Evolutionary conservation across 2,329 filamentous ascomycete species (phyloP).

Genomic region (Lizonia empirigonia): DNA sequence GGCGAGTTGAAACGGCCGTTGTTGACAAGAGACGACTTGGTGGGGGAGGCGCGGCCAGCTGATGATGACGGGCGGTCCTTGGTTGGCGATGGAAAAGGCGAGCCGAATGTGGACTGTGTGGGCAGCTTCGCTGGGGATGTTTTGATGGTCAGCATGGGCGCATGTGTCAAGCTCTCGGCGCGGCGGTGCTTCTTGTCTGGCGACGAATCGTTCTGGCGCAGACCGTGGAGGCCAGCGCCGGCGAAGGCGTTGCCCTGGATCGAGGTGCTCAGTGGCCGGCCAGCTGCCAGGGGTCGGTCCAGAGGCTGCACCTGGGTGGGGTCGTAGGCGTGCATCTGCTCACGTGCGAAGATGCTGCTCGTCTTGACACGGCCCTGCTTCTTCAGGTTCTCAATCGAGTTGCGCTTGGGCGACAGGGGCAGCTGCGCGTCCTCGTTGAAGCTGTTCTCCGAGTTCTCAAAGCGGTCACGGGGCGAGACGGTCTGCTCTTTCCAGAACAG

Average conservation of each 20-base stretch:
- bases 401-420: conserved; percentile 75
- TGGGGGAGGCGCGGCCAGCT: conserved; percentile 69
- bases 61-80: conserved; percentile 33
- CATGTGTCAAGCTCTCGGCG: conserved; percentile 64
- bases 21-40: conserved; percentile 84
- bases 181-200: conserved; percentile 45
- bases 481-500: conserved; percentile 86
- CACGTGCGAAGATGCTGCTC: conserved; percentile 93
- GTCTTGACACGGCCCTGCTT: conserved; percentile 95
- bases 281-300: conserved; percentile 77
- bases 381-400: conserved; percentile 94
- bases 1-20: conserved; percentile 60
- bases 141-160: conserved; percentile 64
- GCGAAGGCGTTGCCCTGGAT: conserved; percentile 74
- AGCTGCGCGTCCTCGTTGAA: conserved; percentile 63
- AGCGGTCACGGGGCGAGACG: conserved; percentile 64
- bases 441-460: conserved; percentile 68
- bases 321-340: conserved; percentile 92
- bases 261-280: conserved; percentile 60
- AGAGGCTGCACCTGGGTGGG: conserved; percentile 76
- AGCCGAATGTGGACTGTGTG: conserved; percentile 50
- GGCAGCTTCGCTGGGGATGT: conserved; percentile 65
- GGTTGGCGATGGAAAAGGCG: conserved; percentile 29
- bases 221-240: conserved; percentile 60
- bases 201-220: conserved; percentile 39